Evolutionary conservation across 139 green algal genomes (phyloP).

Genomic region (Chlorella sp.): DNA sequence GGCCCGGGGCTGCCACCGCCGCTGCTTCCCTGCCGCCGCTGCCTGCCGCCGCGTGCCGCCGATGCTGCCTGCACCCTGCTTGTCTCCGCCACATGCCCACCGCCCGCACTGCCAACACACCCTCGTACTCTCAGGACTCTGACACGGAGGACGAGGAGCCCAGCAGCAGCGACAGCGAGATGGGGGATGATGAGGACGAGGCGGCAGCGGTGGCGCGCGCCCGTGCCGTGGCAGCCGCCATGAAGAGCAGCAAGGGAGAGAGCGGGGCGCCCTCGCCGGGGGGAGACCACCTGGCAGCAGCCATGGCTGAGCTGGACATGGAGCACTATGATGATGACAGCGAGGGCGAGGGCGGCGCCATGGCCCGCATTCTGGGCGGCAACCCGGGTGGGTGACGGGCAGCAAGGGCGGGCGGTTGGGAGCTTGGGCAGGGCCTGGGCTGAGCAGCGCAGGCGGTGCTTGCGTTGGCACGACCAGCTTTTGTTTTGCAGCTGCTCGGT

Average conservation of each 20-base stretch:
- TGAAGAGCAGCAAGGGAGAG: not conserved
- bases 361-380: constrained; percentile 38
- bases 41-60: too few relatives aligned
- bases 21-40: not conserved
- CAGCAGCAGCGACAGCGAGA: constrained; percentile 42
- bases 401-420: too few relatives aligned
- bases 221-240: constrained; percentile 25
- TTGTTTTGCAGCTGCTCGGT: too few relatives aligned
- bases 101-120: not conserved
- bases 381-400: constrained; percentile 15
- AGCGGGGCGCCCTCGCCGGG: not conserved
- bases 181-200: constrained; percentile 39
- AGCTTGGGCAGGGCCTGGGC: too few relatives aligned
- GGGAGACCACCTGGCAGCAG: constrained; percentile 45
- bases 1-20: not conserved
- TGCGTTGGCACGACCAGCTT: not conserved
- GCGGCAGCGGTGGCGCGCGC: constrained; percentile 46
- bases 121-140: not conserved
- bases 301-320: constrained; percentile 95
- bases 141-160: constrained; percentile 16
- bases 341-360: constrained; percentile 56
- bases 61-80: too few relatives aligned
- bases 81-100: too few relatives aligned
- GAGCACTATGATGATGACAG: constrained; percentile 89
- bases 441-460: too few relatives aligned